Percentiles rank a stretch among this genome's conserved stretches.
phyloP scores from a whole-genome alignment of 148 eudicot species.

The Drosera capensis region DNA sequence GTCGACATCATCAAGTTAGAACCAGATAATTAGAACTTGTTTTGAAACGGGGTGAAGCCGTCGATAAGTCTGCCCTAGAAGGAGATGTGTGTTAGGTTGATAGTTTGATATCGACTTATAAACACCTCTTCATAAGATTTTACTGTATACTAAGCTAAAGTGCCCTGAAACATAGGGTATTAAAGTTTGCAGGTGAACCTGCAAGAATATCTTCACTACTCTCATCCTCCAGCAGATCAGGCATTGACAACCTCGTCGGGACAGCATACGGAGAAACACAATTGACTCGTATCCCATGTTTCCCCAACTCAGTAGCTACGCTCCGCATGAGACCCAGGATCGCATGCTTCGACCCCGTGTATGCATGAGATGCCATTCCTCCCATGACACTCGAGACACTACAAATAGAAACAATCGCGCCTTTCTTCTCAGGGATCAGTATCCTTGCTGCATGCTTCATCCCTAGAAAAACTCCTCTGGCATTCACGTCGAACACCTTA shows the following conservation, averaged over 20 bases:
- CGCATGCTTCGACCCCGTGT: conserved; percentile 82
- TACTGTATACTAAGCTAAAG: too few species aligned
- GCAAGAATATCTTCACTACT: conserved; percentile 51
- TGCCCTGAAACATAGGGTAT: too few species aligned
- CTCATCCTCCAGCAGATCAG: conserved; percentile 56
- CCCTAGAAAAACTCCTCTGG: conserved; percentile 66
- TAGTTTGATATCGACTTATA: too few species aligned
- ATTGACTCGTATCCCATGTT: conserved; percentile 71
- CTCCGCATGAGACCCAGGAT: conserved; percentile 74
- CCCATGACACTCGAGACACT: conserved; percentile 55
- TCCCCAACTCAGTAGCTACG: conserved; percentile 87
- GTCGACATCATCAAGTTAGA: background rate
- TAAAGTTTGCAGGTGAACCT: conserved; percentile 23
- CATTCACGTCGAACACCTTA: conserved; percentile 56
- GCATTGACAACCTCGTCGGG: conserved; percentile 49
- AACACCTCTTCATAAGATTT: too few species aligned
- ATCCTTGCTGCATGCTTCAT: conserved; percentile 94
- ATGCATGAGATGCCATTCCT: conserved; percentile 74
- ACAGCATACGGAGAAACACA: conserved; percentile 88
- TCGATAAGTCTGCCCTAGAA: background rate
- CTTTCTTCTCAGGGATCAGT: conserved; percentile 74
- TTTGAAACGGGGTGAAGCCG: background rate
- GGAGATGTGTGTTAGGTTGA: too few species aligned
- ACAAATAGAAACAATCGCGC: conserved; percentile 52
- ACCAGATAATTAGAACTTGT: background rate